A percentile compares a stretch with the other conserved stretches of the same genome.
Conservation (phyloP, 768 basidiomycete genomes). For the Gloeopeniophorella convolvens region DNA sequence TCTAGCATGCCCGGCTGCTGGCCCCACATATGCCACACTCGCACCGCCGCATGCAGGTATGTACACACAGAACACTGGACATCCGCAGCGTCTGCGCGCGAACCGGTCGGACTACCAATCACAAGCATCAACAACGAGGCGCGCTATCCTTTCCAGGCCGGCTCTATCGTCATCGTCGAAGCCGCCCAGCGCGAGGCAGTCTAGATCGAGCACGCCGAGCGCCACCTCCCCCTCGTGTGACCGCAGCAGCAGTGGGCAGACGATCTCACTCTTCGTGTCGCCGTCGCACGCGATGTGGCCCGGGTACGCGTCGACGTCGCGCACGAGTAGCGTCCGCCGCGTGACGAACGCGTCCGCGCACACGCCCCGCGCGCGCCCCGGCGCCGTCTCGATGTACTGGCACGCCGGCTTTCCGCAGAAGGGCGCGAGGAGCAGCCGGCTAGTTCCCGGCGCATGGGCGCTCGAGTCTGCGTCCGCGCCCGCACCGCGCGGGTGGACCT, state of each 20-base stretch:
- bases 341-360: constrained; percentile 74
- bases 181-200: constrained; percentile 34
- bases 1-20: neutral
- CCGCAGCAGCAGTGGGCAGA: constrained; percentile 59
- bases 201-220: constrained; percentile 41
- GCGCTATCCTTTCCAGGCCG: constrained; percentile 37
- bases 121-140: constrained; percentile 26
- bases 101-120: constrained; percentile 22
- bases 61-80: no score
- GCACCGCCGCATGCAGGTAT: no score
- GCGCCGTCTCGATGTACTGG: constrained; percentile 61
- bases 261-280: constrained; percentile 86
- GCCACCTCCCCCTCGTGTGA: constrained; percentile 25
- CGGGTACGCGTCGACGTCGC: constrained; percentile 73
- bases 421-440: constrained; percentile 62
- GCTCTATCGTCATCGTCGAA: constrained; percentile 38
- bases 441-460: constrained; percentile 12
- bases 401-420: constrained; percentile 93
- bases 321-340: constrained; percentile 55
- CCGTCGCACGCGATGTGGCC: constrained; percentile 96
- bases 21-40: neutral
- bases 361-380: constrained; percentile 60
- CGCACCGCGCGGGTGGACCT: no score
- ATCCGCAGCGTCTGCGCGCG: no score
- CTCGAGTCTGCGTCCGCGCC: constrained; percentile 14